Conservation (phyloP, 2,329 filamentous ascomycete species). For the Parafenestella ontariensis region DNA sequence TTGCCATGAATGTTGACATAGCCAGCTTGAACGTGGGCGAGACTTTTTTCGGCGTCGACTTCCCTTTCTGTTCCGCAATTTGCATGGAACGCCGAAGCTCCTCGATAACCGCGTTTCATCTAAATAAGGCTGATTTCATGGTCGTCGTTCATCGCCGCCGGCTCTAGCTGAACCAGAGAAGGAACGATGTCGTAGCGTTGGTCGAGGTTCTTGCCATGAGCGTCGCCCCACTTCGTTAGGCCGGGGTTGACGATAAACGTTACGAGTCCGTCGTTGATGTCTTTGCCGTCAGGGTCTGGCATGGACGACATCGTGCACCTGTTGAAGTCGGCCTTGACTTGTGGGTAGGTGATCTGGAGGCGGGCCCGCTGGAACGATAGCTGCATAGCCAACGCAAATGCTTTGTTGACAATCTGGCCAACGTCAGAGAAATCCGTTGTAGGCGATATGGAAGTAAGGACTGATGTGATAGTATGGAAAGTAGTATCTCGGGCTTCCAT, state of each 20-base stretch:
- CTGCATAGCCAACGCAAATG: slow-evolving; percentile 16
- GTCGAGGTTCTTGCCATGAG: slow-evolving; percentile 24
- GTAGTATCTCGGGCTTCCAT: background rate
- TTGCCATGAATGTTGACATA: too few species aligned
- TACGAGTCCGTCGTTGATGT: slow-evolving; percentile 11
- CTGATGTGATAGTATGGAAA: too few species aligned
- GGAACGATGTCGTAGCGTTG: slow-evolving; percentile 21
- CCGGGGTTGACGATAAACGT: slow-evolving; percentile 27
- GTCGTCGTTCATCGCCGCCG: too few species aligned
- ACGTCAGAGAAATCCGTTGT: background rate
- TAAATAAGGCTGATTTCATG: too few species aligned
- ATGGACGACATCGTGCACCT: slow-evolving; percentile 2
- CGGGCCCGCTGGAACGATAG: slow-evolving; percentile 25
- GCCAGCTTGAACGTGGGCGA: too few species aligned
- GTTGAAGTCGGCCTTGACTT: slow-evolving; percentile 3
- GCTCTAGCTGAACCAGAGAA: slow-evolving; percentile 6
- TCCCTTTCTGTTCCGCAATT: too few species aligned
- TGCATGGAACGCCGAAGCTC: background rate
- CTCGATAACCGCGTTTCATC: background rate
- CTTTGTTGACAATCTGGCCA: slow-evolving; percentile 18
- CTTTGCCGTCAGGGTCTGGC: slow-evolving; percentile 13
- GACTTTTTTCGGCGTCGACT: too few species aligned
- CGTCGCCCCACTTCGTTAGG: slow-evolving; percentile 35
- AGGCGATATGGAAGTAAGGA: background rate
- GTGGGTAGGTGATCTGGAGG: slow-evolving; percentile 26